These are phyloP conservation scores for Stentor coeruleus DNA, from an alignment of 73 alveolate genomes.

Conservation along the genomic window DNA sequence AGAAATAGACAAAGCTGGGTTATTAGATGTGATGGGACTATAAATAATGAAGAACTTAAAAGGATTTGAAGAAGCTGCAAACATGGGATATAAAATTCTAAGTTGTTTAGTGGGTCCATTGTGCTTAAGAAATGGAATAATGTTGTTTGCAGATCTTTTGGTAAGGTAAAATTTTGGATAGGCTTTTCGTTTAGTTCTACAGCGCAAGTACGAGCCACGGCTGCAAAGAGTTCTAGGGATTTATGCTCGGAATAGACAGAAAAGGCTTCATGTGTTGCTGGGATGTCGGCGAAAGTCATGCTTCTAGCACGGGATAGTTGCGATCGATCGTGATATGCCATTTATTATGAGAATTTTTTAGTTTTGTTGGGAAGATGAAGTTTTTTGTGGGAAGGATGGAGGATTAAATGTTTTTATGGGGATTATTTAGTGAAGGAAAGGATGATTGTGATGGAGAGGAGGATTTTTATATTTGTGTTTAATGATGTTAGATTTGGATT, in stretches of 20 bases:
- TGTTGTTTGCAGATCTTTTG: not conserved
- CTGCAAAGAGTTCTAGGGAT: not conserved
- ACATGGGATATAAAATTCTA: not conserved
- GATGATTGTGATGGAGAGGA: no score
- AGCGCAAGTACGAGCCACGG: not conserved
- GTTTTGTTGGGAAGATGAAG: no score
- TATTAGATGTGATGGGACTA: not conserved
- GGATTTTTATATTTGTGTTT: no score
- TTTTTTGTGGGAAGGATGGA: no score
- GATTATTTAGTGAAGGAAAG: no score
- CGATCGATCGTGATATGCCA: not conserved
- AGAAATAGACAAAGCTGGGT: not conserved
- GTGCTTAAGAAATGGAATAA: not conserved
- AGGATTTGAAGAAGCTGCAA: not conserved
- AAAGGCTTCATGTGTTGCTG: not conserved
- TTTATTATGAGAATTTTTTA: not conserved
- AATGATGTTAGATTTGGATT: no score
- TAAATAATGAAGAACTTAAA: not conserved
- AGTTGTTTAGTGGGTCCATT: not conserved
- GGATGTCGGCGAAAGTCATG: not conserved
- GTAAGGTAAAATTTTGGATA: not conserved
- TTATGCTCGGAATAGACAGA: no score
- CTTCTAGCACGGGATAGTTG: not conserved
- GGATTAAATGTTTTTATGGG: no score
- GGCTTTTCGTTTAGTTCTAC: not conserved